Conservation (phyloP, 2,329 filamentous ascomycete species). For the Microcyclosporella mali region DNA sequence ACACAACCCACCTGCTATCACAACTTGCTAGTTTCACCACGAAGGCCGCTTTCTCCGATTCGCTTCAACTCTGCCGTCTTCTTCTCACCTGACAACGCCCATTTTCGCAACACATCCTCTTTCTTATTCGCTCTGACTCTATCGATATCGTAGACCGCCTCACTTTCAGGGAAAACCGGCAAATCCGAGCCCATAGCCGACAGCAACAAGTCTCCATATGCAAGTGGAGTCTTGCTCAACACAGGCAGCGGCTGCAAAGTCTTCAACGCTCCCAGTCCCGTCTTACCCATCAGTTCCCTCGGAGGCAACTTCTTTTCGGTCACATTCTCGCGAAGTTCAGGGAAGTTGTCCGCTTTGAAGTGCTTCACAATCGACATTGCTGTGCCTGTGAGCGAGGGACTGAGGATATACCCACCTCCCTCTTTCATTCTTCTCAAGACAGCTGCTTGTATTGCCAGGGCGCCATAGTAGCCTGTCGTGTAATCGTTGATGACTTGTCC, state of each 20-base stretch:
- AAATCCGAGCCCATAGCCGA: constrained; percentile 7
- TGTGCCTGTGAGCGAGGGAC: constrained; percentile 5
- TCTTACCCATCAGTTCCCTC: neutral
- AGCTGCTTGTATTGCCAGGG: constrained; percentile 8
- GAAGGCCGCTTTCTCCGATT: neutral
- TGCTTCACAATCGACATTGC: constrained; percentile 8
- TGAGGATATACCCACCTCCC: constrained; percentile 7
- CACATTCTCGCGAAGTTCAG: neutral
- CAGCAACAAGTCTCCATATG: constrained; percentile 1
- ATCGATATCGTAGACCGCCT: neutral
- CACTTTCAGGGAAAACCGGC: constrained; percentile 4
- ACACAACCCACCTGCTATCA: too few species aligned
- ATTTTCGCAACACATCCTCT: constrained; percentile 3
- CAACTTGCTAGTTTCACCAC: too few species aligned
- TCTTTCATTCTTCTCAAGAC: constrained; percentile 7
- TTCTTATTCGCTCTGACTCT: constrained; percentile 3
- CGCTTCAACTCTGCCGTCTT: constrained; percentile 2
- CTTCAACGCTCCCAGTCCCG: constrained; percentile 5
- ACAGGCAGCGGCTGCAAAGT: constrained; percentile 7
- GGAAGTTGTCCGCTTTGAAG: constrained; percentile 6
- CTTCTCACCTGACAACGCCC: neutral
- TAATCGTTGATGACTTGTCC: constrained; percentile 9
- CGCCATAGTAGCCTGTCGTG: constrained; percentile 7
- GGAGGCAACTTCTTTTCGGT: constrained; percentile 1
- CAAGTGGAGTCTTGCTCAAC: constrained; percentile 4